Base-by-base conservation (phyloP, 176 grass and related monocot species). In the Secale cereale region DNA sequence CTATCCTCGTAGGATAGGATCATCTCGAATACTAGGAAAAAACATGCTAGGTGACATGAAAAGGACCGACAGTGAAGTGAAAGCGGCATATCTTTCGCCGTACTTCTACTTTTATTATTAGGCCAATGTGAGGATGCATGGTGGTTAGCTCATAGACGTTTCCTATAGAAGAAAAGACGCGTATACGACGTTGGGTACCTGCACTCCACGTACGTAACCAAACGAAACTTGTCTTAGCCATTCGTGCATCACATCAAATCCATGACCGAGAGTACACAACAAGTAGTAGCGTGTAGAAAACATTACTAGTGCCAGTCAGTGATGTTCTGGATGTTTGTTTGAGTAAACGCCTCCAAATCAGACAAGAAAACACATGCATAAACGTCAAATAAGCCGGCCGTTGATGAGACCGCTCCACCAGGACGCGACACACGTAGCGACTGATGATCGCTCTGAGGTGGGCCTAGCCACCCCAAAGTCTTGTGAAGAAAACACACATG, bases 341-440 rank as follows among this genome's bases (percentile, higher is more conserved):
- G 20, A 29, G 15, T 65, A 37, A 40, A 63, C 7, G 32, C 23
- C 26, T 25, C 17, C 8, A 26, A 40, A 65, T 57, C 67, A 14
- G 57, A 40, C 3, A 80, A 45, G 41, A 41, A 57, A 17, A 76
- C 30, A 36, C 61, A n/a, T n/a, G n/a, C n/a, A 19, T 9, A 16
- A 76, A 9, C n/a, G 83, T 85, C 83, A 89, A 89, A 77, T 33
- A 63, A 70, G 20, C 16, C 62, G 63, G 36, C 77, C 7, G 59
- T 10, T 25, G 54, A 74, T 65, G 59, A 74, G 23, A 23, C 17
- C 11, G 39, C 80, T 52, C 27, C 41, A 48, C 10, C 20, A 1
- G 4, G 85, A 86, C n/a, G 78, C 69, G 59, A 81, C 70, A 82
- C 59, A 7, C 12, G 36, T 39, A 78, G 8, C 64, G 32, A 23